Conservation (phyloP, 306 rosid species). For the Spatholobus suberectus region DNA sequence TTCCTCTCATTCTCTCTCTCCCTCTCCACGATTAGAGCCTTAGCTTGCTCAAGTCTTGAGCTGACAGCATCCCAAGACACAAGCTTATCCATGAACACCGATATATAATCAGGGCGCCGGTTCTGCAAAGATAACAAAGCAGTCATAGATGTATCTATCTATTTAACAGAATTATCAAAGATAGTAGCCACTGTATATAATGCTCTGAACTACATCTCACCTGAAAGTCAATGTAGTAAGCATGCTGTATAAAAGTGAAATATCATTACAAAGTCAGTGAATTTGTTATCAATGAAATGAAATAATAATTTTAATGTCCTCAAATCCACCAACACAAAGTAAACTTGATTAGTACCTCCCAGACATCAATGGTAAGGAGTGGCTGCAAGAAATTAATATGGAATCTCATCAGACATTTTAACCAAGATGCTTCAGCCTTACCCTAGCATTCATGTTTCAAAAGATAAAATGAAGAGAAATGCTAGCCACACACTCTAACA, state of each 20-base stretch:
- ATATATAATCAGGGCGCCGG: constrained; percentile 69
- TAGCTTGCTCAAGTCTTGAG: constrained; percentile 72
- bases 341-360: constrained; percentile 75
- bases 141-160: constrained; percentile 20
- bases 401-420: constrained; percentile 37
- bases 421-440: constrained; percentile 22
- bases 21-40: constrained; percentile 60
- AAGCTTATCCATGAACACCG: constrained; percentile 75
- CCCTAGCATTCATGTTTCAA: not conserved
- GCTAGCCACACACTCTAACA: no score
- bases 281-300: constrained; percentile 9
- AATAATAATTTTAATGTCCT: constrained; percentile 3
- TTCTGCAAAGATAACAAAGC: constrained; percentile 53
- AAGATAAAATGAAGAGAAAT: constrained; percentile 25
- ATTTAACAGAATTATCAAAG: constrained; percentile 21
- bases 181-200: not conserved
- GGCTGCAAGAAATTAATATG: constrained; percentile 69
- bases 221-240: constrained; percentile 90
- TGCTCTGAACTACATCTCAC: constrained; percentile 55
- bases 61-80: constrained; percentile 88
- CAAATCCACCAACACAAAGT: constrained; percentile 8
- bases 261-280: constrained; percentile 37
- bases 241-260: constrained; percentile 72
- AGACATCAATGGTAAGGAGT: constrained; percentile 86
- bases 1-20: constrained; percentile 58